Conservation (phyloP, 2,329 filamentous ascomycete species). For the Hymenoscyphus scutula region DNA sequence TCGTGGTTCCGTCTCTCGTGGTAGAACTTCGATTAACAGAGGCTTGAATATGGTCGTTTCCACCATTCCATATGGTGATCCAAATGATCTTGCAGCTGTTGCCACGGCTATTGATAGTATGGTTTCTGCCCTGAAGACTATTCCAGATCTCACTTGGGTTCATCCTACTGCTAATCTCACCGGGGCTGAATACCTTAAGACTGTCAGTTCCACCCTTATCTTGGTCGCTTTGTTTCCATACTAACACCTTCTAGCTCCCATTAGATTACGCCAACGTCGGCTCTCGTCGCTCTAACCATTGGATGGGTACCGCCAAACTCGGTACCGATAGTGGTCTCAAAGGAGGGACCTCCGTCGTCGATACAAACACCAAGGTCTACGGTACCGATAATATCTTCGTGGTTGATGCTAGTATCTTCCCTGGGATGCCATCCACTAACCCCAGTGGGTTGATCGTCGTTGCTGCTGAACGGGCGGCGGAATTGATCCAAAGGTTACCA, state of each 20-base stretch:
- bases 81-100: conserved; percentile 61
- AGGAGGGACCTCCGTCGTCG: conserved; percentile 58
- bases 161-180: conserved; percentile 52
- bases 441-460: conserved; percentile 64
- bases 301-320: conserved; percentile 58
- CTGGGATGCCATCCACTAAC: conserved; percentile 67
- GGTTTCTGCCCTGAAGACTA: conserved; percentile 50
- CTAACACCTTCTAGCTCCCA: conserved; percentile 23
- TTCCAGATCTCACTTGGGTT: conserved; percentile 55
- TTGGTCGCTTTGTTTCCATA: conserved; percentile 18
- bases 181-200: conserved; percentile 55
- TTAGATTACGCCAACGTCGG: conserved; percentile 29
- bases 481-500: conserved; percentile 34
- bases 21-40: conserved; percentile 58
- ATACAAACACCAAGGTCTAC: conserved; percentile 61
- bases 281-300: conserved; percentile 38
- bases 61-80: conserved; percentile 49
- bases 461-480: conserved; percentile 51
- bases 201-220: conserved; percentile 36
- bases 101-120: conserved; percentile 62
- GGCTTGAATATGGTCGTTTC: conserved; percentile 58
- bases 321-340: conserved; percentile 48
- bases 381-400: conserved; percentile 68
- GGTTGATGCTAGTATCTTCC: conserved; percentile 67
- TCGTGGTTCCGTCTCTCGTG: conserved; percentile 60